These are phyloP conservation scores for Epichloe bromicola DNA, from an alignment of 2,329 filamentous ascomycete genomes.

Conservation along the genomic window DNA sequence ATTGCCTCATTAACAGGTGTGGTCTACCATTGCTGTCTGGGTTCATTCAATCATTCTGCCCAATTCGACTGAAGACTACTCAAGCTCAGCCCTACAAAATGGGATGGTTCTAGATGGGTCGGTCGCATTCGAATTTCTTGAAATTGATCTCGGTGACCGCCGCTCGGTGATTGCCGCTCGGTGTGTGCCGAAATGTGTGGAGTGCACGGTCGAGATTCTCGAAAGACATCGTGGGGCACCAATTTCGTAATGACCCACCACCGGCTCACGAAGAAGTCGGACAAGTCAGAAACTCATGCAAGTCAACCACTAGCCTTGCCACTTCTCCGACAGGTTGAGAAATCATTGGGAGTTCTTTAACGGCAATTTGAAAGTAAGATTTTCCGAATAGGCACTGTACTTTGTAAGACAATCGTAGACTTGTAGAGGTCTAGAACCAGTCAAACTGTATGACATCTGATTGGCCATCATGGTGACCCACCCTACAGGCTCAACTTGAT, in stretches of 20 bases:
- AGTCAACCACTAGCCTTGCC: not conserved
- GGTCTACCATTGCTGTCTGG: too few relatives aligned
- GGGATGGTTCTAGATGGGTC: not conserved
- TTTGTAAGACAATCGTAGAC: too few relatives aligned
- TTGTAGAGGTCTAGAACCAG: too few relatives aligned
- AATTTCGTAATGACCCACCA: not conserved
- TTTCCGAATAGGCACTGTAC: too few relatives aligned
- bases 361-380: too few relatives aligned
- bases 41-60: too few relatives aligned
- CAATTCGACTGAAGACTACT: not conserved
- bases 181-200: not conserved
- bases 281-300: not conserved
- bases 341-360: too few relatives aligned
- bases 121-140: not conserved
- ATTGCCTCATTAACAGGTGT: too few relatives aligned
- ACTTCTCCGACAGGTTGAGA: too few relatives aligned
- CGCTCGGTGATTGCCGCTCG: not conserved
- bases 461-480: not conserved
- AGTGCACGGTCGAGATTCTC: not conserved
- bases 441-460: not conserved
- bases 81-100: not conserved
- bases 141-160: not conserved
- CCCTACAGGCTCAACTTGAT: not conserved
- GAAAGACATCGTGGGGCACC: not conserved
- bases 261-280: not conserved